Base-by-base conservation (phyloP, 2,329 filamentous ascomycete genomes). In the Ophiosphaerella herpotricha region DNA sequence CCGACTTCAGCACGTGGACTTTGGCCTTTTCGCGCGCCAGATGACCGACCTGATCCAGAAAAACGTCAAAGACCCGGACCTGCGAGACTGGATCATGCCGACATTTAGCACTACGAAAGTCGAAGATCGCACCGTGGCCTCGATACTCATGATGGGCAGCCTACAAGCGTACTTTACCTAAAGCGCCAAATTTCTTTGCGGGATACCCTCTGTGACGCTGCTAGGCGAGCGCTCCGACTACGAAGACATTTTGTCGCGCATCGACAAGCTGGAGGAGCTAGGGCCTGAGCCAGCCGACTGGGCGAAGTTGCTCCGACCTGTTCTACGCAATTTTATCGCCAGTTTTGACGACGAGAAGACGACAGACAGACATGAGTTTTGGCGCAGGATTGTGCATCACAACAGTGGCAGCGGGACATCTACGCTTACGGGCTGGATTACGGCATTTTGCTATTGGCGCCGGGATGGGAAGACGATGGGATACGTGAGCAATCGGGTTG, bases 371-470 rank as follows among this genome's bases (percentile, higher is more conserved):
- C 24, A 40, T 2, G 45, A 53, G 3, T 62, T 62, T 36, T 58
- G 61, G 56, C 21, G 41, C 31, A 48, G 37, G 29, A 52, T 60
- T 18, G 52, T 39, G 0, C 44, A 60, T 31, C 8, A 23, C 6
- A 12, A 16, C 1, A 32, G 34, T 0, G 46, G 52, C 11, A 50
- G 53, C 21, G 52, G 53, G 4, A 32, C 43, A 3, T 26, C 16
- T 1, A 47, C 46, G 14, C 36, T 61, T 3, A 50, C 51, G 1
- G 61, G 59, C 9, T 64, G 55, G 59, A 42, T 63, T 16, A 56
- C 54, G 11, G 57, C 59, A 2, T 64, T 64, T 32, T 55, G 51
- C 33, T 58, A 57, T 40, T 64, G 59, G 57, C 18, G 58, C 14
- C 38, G 43, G 7, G 23, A 56, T 7, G 58, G 56, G 8, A 23